phyloP scores from a whole-genome alignment of 192 early-diverging fungal genomes.

The Gigaspora rosea region DNA sequence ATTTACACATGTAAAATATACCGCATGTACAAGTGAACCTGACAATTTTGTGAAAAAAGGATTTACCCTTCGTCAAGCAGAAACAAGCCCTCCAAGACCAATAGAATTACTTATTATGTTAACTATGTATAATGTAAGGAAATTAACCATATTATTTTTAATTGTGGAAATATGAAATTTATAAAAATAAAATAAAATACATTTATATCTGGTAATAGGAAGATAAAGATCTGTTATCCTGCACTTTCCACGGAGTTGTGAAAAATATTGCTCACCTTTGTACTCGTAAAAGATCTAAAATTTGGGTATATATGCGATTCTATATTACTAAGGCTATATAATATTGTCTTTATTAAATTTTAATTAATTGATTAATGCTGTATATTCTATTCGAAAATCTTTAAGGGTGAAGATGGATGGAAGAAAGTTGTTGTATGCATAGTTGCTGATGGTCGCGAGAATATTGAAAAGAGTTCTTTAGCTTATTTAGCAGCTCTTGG shows the following conservation, averaged over 20 bases:
- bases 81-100: conserved; percentile 50
- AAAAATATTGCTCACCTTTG: conserved; percentile 92
- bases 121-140: conserved; percentile 76
- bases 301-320: conserved; percentile 43
- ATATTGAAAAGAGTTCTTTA: conserved; percentile 69
- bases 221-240: conserved; percentile 86
- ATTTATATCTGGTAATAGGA: conserved; percentile 44
- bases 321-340: too few relatives aligned
- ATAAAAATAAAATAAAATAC: too few relatives aligned
- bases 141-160: not conserved
- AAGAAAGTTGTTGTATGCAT: conserved; percentile 83
- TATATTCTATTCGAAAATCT: too few relatives aligned
- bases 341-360: too few relatives aligned
- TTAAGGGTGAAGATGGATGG: conserved; percentile 68
- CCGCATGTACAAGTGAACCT: conserved; percentile 84
- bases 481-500: conserved; percentile 79
- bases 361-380: too few relatives aligned
- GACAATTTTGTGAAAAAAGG: conserved; percentile 73
- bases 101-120: conserved; percentile 84
- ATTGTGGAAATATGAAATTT: too few relatives aligned
- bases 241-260: conserved; percentile 83
- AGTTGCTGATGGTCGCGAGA: conserved; percentile 80
- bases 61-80: conserved; percentile 73
- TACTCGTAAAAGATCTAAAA: conserved; percentile 70
- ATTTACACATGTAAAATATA: conserved; percentile 94